phyloP scores from a whole-genome alignment of 2,329 filamentous ascomycete genomes.

The Emericellopsis atlantica region DNA sequence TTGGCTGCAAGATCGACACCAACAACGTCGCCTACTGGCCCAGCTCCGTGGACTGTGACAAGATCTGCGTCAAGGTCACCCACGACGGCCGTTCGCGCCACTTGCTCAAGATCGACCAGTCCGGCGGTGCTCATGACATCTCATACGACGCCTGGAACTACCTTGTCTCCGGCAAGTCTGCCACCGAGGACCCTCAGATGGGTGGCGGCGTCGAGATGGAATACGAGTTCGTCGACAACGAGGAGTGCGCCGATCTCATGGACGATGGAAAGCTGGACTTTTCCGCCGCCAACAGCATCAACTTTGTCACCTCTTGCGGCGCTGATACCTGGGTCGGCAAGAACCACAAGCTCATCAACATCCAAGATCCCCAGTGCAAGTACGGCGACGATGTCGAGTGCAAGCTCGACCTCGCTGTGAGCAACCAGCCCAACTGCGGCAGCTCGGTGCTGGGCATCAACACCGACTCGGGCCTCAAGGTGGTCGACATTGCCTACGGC shows the following conservation, averaged over 20 bases:
- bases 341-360: conserved; percentile 41
- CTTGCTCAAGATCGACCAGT: conserved; percentile 45
- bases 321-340: conserved; percentile 35
- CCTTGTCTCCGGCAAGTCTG: conserved; percentile 35
- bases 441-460: conserved; percentile 26
- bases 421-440: conserved; percentile 38
- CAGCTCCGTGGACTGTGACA: conserved; percentile 34
- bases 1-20: conserved; percentile 48
- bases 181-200: conserved; percentile 26
- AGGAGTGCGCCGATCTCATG: conserved; percentile 36
- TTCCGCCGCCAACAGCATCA: conserved; percentile 43
- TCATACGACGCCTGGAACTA: conserved; percentile 51
- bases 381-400: conserved; percentile 39
- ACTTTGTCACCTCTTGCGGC: conserved; percentile 35
- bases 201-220: conserved; percentile 39
- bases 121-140: conserved; percentile 44
- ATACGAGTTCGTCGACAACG: conserved; percentile 32
- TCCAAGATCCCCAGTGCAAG: conserved; percentile 34
- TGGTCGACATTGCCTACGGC: conserved; percentile 39
- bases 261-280: conserved; percentile 40
- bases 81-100: conserved; percentile 35
- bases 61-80: conserved; percentile 42
- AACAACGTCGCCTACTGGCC: conserved; percentile 53
- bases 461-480: conserved; percentile 20
- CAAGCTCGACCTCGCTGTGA: conserved; percentile 27